phyloP scores from a whole-genome alignment of 768 basidiomycete species.

The Hydnum rufescens region DNA sequence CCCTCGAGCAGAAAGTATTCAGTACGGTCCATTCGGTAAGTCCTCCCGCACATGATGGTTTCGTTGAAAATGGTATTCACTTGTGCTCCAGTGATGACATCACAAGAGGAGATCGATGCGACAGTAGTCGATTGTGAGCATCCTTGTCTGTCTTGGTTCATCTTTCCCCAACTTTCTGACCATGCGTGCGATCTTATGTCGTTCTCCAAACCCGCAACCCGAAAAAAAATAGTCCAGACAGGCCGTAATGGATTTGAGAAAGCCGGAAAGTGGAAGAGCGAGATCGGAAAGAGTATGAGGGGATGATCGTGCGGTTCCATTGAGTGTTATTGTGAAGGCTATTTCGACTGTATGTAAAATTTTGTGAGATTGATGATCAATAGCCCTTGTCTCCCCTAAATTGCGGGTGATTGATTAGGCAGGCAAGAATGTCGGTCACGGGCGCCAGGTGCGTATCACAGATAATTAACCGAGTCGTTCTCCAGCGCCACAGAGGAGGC shows the following conservation, averaged over 20 bases:
- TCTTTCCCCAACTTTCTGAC: not conserved
- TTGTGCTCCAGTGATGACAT: constrained; percentile 43
- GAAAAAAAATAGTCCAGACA: constrained; percentile 31
- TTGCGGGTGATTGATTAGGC: no score
- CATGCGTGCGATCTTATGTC: constrained; percentile 8
- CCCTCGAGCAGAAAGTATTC: constrained; percentile 77
- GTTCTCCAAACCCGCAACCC: not conserved
- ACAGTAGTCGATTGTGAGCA: constrained; percentile 62
- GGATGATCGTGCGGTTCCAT: no score
- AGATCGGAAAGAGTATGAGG: no score
- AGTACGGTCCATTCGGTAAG: constrained; percentile 52
- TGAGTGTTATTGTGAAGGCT: no score
- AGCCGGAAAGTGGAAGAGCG: constrained; percentile 70
- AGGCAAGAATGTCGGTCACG: no score
- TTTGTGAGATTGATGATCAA: no score
- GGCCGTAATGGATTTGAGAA: constrained; percentile 82
- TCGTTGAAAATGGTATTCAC: constrained; percentile 12
- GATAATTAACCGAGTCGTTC: no score
- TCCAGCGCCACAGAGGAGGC: no score
- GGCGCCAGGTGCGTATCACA: no score
- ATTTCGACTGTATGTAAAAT: no score
- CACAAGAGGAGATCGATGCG: constrained; percentile 55
- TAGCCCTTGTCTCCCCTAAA: no score
- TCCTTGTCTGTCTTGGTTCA: not conserved
- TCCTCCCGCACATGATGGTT: constrained; percentile 10